Conservation (phyloP, 2,329 filamentous ascomycete genomes). For the Botrytis squamosa region DNA sequence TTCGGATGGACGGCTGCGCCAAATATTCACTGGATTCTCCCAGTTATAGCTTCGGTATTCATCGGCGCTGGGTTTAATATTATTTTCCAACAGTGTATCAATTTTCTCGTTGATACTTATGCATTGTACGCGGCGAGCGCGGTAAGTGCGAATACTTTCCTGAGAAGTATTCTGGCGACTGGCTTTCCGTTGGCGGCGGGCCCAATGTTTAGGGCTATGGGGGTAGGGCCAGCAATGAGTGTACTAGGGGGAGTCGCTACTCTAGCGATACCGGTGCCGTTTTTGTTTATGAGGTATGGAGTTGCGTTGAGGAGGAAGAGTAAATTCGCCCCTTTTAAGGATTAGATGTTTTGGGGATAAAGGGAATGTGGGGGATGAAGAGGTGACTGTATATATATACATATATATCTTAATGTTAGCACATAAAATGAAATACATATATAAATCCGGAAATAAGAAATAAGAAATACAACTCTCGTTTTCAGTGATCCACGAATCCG, state of each 20-base stretch:
- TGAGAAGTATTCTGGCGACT: constrained; percentile 47
- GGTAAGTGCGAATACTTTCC: constrained; percentile 46
- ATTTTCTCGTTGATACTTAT: constrained; percentile 45
- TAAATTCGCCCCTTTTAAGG: constrained; percentile 43
- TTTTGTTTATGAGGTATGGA: constrained; percentile 48
- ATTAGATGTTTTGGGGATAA: neutral
- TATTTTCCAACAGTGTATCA: constrained; percentile 38
- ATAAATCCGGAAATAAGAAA: too few species aligned
- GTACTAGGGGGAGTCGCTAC: constrained; percentile 59
- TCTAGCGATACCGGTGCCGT: constrained; percentile 56
- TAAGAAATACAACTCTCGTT: neutral
- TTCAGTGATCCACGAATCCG: neutral
- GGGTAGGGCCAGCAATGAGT: constrained; percentile 61
- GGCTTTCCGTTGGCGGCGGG: constrained; percentile 46
- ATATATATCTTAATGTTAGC: neutral
- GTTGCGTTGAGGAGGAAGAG: constrained; percentile 43
- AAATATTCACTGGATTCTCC: constrained; percentile 29
- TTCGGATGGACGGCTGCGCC: constrained; percentile 35
- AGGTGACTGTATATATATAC: neutral
- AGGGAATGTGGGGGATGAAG: too few species aligned
- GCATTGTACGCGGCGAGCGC: constrained; percentile 49
- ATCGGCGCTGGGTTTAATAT: constrained; percentile 38
- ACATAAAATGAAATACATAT: neutral
- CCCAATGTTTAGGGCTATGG: constrained; percentile 61
- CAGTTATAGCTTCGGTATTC: constrained; percentile 25